Conservation (phyloP, 2,329 filamentous ascomycete genomes). For the Graphilbum sp. region DNA sequence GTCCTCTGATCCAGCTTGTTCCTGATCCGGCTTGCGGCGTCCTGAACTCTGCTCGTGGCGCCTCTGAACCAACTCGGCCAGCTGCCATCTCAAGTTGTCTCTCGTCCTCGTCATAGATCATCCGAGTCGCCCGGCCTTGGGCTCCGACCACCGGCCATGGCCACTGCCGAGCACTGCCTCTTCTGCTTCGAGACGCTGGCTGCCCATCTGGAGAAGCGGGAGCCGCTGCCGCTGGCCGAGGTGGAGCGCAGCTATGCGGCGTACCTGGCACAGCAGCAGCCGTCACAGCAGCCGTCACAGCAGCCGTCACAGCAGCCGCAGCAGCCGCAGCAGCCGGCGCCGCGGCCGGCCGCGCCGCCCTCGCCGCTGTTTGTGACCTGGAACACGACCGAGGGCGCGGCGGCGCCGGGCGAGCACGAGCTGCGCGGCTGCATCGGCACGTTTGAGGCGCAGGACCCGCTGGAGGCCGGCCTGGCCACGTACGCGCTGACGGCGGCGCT, state of each 20-base stretch:
- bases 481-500: constrained; percentile 72
- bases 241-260: constrained; percentile 50
- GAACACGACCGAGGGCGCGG: constrained; percentile 55
- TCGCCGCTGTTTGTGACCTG: constrained; percentile 88
- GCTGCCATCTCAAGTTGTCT: no score
- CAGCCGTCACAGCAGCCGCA: constrained; percentile 15
- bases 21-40: no score
- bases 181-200: constrained; percentile 83
- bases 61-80: no score
- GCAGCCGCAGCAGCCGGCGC: constrained; percentile 13
- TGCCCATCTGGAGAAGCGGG: constrained; percentile 55
- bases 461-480: constrained; percentile 55
- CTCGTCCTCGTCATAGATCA: background rate
- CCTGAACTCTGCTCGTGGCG: no score
- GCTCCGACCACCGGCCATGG: constrained; percentile 38
- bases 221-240: constrained; percentile 48
- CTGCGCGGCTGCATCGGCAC: constrained; percentile 94
- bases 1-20: no score
- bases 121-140: background rate
- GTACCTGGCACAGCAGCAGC: constrained; percentile 19
- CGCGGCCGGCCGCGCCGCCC: constrained; percentile 36
- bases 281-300: no score
- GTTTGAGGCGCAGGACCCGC: constrained; percentile 55
- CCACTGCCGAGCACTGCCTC: constrained; percentile 69
- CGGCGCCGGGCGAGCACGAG: constrained; percentile 37